These are phyloP conservation scores for Pleurotus cornucopiae DNA, from an alignment of 768 basidiomycete genomes.

Conservation along the genomic window DNA sequence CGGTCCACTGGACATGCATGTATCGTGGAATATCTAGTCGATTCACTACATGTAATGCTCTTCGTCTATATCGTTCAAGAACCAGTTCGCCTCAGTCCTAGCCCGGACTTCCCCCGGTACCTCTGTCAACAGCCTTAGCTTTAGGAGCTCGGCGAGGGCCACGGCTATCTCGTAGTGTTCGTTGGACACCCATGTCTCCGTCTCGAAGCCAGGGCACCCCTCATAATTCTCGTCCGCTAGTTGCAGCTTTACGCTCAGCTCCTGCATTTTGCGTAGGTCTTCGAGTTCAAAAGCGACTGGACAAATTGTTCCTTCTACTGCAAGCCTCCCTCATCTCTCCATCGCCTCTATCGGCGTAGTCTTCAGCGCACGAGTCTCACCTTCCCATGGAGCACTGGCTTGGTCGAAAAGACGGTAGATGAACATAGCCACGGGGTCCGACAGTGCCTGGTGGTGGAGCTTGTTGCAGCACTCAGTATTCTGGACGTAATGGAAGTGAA, in stretches of 20 bases:
- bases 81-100: slow-evolving; percentile 36
- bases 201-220: slow-evolving; percentile 26
- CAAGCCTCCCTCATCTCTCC: slow-evolving; percentile 37
- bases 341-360: slow-evolving; percentile 38
- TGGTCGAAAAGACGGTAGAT: slow-evolving; percentile 37
- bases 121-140: slow-evolving; percentile 5
- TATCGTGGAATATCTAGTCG: too few relatives aligned
- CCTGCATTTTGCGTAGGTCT: slow-evolving; percentile 36
- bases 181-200: slow-evolving; percentile 40
- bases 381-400: slow-evolving; percentile 46
- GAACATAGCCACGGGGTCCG: slow-evolving; percentile 31
- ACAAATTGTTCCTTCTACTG: slow-evolving; percentile 33
- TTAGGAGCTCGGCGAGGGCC: slow-evolving; percentile 22
- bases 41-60: slow-evolving; percentile 32
- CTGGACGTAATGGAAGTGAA: slow-evolving; percentile 46
- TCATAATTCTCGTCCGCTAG: slow-evolving; percentile 27
- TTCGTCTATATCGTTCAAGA: slow-evolving; percentile 47
- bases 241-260: slow-evolving; percentile 27
- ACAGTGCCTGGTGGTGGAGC: slow-evolving; percentile 34
- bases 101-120: slow-evolving; percentile 24
- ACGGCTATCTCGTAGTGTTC: slow-evolving; percentile 36
- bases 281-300: slow-evolving; percentile 42
- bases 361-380: slow-evolving; percentile 45
- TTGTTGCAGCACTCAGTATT: slow-evolving; percentile 41
- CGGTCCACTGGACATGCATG: too few relatives aligned